Base-by-base conservation (phyloP, 768 basidiomycete genomes). In the Amyloporia xantha region DNA sequence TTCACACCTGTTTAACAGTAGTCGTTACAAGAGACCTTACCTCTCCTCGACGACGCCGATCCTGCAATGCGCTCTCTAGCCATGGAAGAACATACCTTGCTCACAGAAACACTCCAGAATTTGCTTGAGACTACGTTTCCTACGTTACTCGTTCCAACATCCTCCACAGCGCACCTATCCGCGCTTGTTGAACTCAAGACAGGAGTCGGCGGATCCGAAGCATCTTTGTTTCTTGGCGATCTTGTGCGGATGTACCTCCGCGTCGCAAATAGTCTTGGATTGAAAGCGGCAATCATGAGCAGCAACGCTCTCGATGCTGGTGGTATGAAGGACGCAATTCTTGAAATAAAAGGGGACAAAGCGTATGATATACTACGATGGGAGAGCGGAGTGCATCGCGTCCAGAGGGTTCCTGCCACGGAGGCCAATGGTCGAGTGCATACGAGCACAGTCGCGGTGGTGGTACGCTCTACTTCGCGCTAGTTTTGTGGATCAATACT, bases 301-400 rank as follows among this genome's bases (percentile, higher is more conserved):
- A 73, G 74, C 49, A 82, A 77, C 49, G 74, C 78, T 44, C 68
- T 71, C 15, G 77, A 82, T 25, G 67, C 68, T 4, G 82, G 82
- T n/a, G 87, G 89, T 1, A 68, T 82, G 41, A 86, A 82, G 55
- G 88, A 91, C 49, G 90, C 84, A 4, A 77, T 86, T 17, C 65
- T 92, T 7, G 91, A 94, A 59, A 69, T 94, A 11, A 82, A 83
- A 51, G 90, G 91, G 0, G 67, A 76, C 1, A 84, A 86, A 0
- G 82, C 81, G 9, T 97, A 88, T 57, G 93, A 93, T 50, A 66
- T 71, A 1, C 63, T 98, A 46, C 71, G 83, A 30, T 93, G 86
- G 82, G 96, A 99, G 66, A 92, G 87, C 51, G 96, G 96, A 2
- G 92, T 99, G 0, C 96, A 98, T 68, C 76, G 96, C 2, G 92